phyloP scores from a whole-genome alignment of 345 rosid genomes.

The Crucihimalaya himalaica region DNA sequence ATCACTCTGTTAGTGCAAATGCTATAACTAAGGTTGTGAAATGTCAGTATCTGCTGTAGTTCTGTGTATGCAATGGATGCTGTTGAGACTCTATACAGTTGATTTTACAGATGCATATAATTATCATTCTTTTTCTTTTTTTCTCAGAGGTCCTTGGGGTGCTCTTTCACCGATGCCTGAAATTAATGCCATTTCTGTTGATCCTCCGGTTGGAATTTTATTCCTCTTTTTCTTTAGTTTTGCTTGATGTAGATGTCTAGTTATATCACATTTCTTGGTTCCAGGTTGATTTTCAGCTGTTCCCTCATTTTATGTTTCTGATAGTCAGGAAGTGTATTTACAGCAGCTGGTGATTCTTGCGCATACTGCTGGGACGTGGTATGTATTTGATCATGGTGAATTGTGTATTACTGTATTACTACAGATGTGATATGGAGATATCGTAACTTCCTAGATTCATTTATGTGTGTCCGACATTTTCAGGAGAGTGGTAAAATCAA shows the following conservation, averaged over 20 bases:
- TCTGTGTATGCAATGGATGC: neutral
- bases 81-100: constrained; percentile 8
- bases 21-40: neutral
- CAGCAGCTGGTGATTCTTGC: constrained; percentile 92
- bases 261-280: constrained; percentile 10
- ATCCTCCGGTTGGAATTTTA: constrained; percentile 55
- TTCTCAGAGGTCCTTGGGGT: constrained; percentile 92
- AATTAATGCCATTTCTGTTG: constrained; percentile 78
- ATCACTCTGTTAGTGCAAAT: constrained; percentile 13
- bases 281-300: neutral
- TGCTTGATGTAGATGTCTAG: neutral
- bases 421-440: neutral
- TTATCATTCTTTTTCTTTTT: constrained; percentile 13
- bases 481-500: constrained; percentile 86
- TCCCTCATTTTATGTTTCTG: constrained; percentile 23
- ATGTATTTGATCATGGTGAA: constrained; percentile 49
- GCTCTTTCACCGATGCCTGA: constrained; percentile 94
- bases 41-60: neutral
- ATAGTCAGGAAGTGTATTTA: constrained; percentile 74
- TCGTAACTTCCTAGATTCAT: neutral
- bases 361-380: constrained; percentile 99
- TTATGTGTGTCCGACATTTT: constrained; percentile 31
- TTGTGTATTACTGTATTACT: neutral
- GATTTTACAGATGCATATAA: constrained; percentile 14
- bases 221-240: neutral